Evolutionary conservation across 2,329 filamentous ascomycete genomes (phyloP), one percentile per base, ranked within the genome.

Genomic region (Leptodontidium sp.): DNA sequence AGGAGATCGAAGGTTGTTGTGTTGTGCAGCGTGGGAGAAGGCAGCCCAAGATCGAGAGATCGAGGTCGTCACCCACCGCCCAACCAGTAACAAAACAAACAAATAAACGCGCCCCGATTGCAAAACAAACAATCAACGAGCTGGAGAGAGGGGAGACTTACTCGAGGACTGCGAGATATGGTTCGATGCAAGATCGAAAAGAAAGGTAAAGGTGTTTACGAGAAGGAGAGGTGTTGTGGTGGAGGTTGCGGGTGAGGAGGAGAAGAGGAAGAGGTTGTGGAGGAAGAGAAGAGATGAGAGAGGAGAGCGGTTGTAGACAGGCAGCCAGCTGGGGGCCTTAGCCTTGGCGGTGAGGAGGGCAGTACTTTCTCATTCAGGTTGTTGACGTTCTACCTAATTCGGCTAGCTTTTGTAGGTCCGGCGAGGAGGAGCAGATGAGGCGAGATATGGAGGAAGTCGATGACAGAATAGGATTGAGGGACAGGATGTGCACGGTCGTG

Each of bases 311-410:
- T 26, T 40, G 57, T 17, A 59, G 21, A n/a, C 38, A 59, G n/a
- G 6, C 7, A 12, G 11, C 17, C 21, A 21, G 21, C 21, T 21
- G 21, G n/a, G 7, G 7, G n/a, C 47, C 17, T 26, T 24, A 11
- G 57, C 57, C 57, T 59, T 59, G 35, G 17, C 57, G 57, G 57
- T 59, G 35, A 21, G 38, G 8, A 40, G 12, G 21, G 38, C 38
- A 32, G 24, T 32, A 53, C 11, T 43, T 26, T 45, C 21, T 5
- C n/a, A 35, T 24, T 59, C 12, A 29, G 14, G 57, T 59, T 59
- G 57, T 59, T 59, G 57, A 59, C 21, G 21, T 59, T 45, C 35
- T 21, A 21, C 57, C 38, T 40, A 43, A 59, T 26, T 50, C 47
- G 47, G 47, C 11, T 50, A 24, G n/a, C 17, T 49, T n/a, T 49